Conservation (phyloP, 495 filamentous ascomycete species). For the Penicillium roqueforti region DNA sequence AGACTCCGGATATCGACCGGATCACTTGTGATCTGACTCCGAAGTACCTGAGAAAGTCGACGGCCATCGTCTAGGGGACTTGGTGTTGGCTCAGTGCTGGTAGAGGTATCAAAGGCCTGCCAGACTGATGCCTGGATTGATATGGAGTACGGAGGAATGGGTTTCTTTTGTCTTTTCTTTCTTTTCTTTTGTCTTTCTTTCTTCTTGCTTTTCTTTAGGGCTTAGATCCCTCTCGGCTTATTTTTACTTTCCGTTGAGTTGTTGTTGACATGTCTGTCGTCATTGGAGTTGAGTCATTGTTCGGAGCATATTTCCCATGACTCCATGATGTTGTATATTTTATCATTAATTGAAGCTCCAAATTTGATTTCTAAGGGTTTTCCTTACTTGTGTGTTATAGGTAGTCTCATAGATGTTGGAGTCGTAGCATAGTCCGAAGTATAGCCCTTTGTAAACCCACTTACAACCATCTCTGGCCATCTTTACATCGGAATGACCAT, state of each 20-base stretch:
- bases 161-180: background rate
- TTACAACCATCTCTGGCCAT: background rate
- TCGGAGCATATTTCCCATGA: background rate
- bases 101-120: conserved; percentile 1
- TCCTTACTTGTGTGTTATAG: background rate
- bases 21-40: background rate
- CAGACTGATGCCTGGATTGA: background rate
- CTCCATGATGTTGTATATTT: background rate
- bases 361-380: background rate
- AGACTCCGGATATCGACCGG: background rate
- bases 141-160: too few relatives aligned
- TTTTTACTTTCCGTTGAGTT: background rate
- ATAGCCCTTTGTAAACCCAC: background rate
- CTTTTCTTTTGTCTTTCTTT: background rate
- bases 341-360: background rate
- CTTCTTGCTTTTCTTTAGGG: too few relatives aligned
- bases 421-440: background rate
- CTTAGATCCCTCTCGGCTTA: background rate
- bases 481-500: background rate
- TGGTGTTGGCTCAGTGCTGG: background rate
- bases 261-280: background rate
- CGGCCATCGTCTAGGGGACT: background rate
- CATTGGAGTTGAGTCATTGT: background rate
- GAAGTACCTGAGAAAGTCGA: background rate
- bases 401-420: background rate